A percentile compares a stretch with the other conserved stretches of the same genome.
phyloP scores from a whole-genome alignment of 2,329 filamentous ascomycete species.

The Exophiala oligosperma region DNA sequence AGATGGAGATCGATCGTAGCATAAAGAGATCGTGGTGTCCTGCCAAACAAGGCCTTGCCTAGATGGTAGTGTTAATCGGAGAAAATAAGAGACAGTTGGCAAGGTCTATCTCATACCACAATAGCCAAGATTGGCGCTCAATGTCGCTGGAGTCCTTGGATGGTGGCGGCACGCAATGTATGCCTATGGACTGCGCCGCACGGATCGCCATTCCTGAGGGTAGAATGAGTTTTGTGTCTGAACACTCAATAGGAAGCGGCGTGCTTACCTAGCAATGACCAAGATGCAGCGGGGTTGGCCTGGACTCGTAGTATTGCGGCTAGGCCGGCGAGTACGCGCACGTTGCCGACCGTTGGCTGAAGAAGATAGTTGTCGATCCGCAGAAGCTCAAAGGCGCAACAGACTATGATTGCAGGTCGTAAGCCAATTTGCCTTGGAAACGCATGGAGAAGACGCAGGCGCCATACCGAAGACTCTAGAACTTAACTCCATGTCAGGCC shows the following conservation, averaged over 20 bases:
- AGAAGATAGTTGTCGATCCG: conserved; percentile 13
- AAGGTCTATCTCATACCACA: conserved; percentile 9
- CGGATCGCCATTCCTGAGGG: conserved; percentile 11
- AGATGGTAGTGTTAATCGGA: neutral
- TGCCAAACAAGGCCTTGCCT: conserved; percentile 14
- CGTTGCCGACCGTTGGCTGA: conserved; percentile 7
- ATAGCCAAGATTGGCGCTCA: conserved; percentile 5
- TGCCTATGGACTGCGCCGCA: conserved; percentile 6
- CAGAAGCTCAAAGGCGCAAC: conserved; percentile 11
- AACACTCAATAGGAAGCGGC: neutral
- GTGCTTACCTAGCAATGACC: conserved; percentile 10
- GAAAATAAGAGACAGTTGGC: neutral
- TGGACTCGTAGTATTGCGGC: conserved; percentile 3
- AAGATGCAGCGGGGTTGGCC: conserved; percentile 10
- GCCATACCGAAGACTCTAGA: conserved; percentile 14
- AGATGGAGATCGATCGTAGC: conserved; percentile 4
- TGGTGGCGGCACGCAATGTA: conserved; percentile 6
- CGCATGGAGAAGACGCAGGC: neutral
- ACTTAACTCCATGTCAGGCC: conserved; percentile 1
- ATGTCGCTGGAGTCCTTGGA: conserved; percentile 1
- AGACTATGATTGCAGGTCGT: conserved; percentile 3
- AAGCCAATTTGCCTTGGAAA: neutral
- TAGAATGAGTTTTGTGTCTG: neutral
- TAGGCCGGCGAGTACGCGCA: conserved; percentile 6
- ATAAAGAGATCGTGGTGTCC: conserved; percentile 10